Evolutionary conservation across 148 eudicot species (phyloP), one percentile per base, ranked within the genome.

Genomic region (Nyssa sinensis): DNA sequence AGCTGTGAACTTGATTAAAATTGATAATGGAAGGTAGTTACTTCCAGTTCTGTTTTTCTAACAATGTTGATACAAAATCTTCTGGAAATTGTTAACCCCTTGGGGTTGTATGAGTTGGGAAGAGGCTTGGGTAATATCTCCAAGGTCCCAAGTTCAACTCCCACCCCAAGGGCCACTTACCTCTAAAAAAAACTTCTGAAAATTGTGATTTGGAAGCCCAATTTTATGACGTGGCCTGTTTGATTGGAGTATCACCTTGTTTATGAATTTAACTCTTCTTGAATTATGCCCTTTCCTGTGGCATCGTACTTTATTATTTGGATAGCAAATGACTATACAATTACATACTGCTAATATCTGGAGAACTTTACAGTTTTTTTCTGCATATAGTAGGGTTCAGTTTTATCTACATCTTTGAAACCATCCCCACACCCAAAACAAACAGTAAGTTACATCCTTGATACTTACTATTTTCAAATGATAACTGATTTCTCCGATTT

Each of bases 1-100:
- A 81, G 98, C 98, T 77, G 92, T 95, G 55, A 95, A 92, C 85
- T 82, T 95, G 81, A 87, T 95, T 57, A 92, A 89, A 85, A 77
- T 88, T 82, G 94, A 87, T 74, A 82, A 86, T 75, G 96, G 97
- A 85, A 89, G 98, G 98, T 95, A 92, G 39, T 49, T 27, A 14
- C 61, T 77, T 64, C 8, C 65, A 69, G 69, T 66, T 62, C 8
- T 75, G 2, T 33, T 2, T 66, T 58, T 67, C 21, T 28, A 47
- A 44, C 31, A 25, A 66, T 30, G 67, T 28, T 37, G 17, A 33
- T 69, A 24, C 33, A 29, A 29, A 19, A 6, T 16, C 69, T 76
- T 53, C 55, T 32, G 67, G 27, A n/a, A n/a, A n/a, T n/a, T n/a
- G n/a, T n/a, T n/a, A n/a, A n/a, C n/a, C n/a, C n/a, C n/a, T n/a